phyloP scores from a whole-genome alignment of 805 yeast species.

The Ogataea nakhonphanomensis region DNA sequence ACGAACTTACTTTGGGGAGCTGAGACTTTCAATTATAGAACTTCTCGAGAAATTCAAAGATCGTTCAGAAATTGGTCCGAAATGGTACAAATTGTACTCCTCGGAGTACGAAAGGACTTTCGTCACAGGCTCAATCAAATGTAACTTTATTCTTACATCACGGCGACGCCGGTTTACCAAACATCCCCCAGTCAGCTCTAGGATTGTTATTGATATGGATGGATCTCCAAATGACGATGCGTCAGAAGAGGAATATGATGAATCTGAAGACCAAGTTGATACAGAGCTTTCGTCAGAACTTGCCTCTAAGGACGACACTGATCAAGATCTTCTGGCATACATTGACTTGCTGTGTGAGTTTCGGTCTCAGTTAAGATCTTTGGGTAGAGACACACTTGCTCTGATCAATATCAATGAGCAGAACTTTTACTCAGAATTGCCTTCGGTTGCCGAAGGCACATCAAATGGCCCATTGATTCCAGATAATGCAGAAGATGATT shows the following conservation, averaged over 20 bases:
- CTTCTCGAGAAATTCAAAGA: slow-evolving; percentile 15
- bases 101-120: slow-evolving; percentile 24
- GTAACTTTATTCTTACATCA: slow-evolving; percentile 20
- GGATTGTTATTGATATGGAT: slow-evolving; percentile 1
- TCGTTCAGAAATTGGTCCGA: slow-evolving; percentile 17
- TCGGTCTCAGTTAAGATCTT: slow-evolving; percentile 3
- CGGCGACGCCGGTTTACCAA: slow-evolving; percentile 1
- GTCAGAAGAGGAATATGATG: slow-evolving; percentile 21
- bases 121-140: slow-evolving; percentile 27
- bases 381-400: slow-evolving; percentile 17
- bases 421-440: slow-evolving; percentile 17
- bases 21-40: slow-evolving; percentile 25
- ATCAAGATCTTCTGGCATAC: slow-evolving; percentile 14
- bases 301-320: background rate
- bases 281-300: background rate
- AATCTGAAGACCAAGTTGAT: slow-evolving; percentile 13
- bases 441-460: background rate
- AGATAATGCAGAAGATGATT: slow-evolving; percentile 9
- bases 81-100: slow-evolving; percentile 25
- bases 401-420: slow-evolving; percentile 21
- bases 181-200: background rate
- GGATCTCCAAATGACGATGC: slow-evolving; percentile 6
- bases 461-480: slow-evolving; percentile 1
- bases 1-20: slow-evolving; percentile 29
- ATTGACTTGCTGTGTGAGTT: slow-evolving; percentile 12